Conservation (phyloP, 805 yeast genomes). For the Wickerhamiella galacta region DNA sequence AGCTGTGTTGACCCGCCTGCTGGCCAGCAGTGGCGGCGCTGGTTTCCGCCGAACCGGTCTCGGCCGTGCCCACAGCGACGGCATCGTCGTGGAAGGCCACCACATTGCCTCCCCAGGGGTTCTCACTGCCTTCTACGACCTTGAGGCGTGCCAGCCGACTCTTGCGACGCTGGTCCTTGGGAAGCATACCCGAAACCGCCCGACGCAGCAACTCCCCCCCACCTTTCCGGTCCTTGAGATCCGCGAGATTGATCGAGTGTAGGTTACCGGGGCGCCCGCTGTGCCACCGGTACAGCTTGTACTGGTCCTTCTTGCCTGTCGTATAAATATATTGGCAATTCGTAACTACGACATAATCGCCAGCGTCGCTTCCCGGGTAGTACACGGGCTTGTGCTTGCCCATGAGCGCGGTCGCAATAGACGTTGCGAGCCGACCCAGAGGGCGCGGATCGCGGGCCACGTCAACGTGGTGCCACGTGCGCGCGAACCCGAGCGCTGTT, state of each 20-base stretch:
- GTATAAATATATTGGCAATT: conserved; percentile 68
- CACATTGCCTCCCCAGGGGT: conserved; percentile 71
- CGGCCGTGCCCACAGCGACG: not conserved
- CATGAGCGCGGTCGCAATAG: conserved; percentile 71
- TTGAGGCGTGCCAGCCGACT: conserved; percentile 69
- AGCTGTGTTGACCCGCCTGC: not conserved
- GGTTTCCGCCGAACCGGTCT: no score
- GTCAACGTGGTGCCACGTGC: conserved; percentile 94
- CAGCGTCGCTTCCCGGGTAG: conserved; percentile 62
- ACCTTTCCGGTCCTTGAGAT: conserved; percentile 61
- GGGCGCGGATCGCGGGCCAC: conserved; percentile 71
- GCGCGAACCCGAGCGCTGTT: conserved; percentile 59
- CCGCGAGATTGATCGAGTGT: conserved; percentile 66
- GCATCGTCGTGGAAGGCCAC: conserved; percentile 70
- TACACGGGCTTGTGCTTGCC: conserved; percentile 96
- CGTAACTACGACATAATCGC: conserved; percentile 94
- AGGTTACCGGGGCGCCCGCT: conserved; percentile 81
- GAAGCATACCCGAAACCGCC: conserved; percentile 94
- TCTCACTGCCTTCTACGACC: conserved; percentile 72
- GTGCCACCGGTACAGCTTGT: conserved; percentile 80
- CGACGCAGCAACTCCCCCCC: conserved; percentile 67
- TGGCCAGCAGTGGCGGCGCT: not conserved
- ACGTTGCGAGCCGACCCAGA: conserved; percentile 79
- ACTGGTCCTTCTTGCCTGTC: conserved; percentile 71
- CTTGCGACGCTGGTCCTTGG: conserved; percentile 72